These are phyloP conservation scores for Carallia pectinifolia DNA, from an alignment of 345 rosid genomes.

Conservation along the genomic window DNA sequence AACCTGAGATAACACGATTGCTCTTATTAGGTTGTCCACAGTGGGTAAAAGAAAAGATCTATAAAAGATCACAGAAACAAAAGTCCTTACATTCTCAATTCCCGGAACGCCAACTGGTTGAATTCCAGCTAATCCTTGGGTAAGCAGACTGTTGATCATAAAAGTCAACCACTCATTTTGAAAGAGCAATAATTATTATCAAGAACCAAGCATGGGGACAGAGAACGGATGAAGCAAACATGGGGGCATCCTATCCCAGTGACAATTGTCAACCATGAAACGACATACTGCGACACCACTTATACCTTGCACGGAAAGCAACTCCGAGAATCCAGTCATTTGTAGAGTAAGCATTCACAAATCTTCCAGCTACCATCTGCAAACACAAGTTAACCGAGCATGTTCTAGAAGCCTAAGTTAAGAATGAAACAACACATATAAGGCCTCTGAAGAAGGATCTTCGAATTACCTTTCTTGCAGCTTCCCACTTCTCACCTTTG, in stretches of 20 bases:
- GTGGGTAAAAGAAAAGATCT: neutral
- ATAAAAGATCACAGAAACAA: neutral
- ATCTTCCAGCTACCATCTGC: slow-evolving; percentile 98
- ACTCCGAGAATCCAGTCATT: slow-evolving; percentile 94
- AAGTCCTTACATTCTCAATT: slow-evolving; percentile 71
- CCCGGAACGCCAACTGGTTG: slow-evolving; percentile 73
- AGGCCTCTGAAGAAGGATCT: slow-evolving; percentile 1
- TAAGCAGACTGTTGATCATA: slow-evolving; percentile 51
- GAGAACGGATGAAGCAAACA: too few relatives aligned
- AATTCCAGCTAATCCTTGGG: slow-evolving; percentile 95
- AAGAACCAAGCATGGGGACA: neutral
- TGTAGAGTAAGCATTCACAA: slow-evolving; percentile 82
- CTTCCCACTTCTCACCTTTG: slow-evolving; percentile 79
- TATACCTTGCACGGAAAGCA: slow-evolving; percentile 95
- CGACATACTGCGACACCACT: neutral
- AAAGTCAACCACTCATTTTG: slow-evolving; percentile 9
- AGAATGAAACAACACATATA: neutral
- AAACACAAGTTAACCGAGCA: slow-evolving; percentile 14
- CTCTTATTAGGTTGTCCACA: neutral
- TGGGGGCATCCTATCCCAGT: too few relatives aligned
- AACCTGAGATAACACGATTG: slow-evolving; percentile 41
- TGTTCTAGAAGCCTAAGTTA: neutral
- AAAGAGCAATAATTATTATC: neutral
- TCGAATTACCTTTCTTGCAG: slow-evolving; percentile 69
- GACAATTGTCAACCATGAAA: too few relatives aligned